Evolutionary conservation across 257 asterid genomes (phyloP), one percentile per base, ranked within the genome.

Genomic region (Solanum pimpinellifolium): DNA sequence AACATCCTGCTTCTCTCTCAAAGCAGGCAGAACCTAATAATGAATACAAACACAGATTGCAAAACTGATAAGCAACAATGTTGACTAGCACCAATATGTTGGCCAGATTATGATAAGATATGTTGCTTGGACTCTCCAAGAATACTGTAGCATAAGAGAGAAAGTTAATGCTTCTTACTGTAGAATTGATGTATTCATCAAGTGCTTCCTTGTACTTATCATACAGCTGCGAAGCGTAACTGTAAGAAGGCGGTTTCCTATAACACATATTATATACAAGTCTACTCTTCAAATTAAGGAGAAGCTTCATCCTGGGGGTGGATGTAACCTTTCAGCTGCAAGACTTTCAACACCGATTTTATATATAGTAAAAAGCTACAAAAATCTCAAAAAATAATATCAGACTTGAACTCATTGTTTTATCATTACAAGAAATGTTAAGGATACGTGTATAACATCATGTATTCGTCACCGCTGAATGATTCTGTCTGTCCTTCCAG

Each of bases 371-470:
- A 89, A 77, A 89, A 7, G 90, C 87, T 16, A 33, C 78, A 4
- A 18, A 33, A 18, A 29, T 14, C 75, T 59, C 27, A 37, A 59
- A 59, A 18, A 59, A 3, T 59, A 59, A 18, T 4, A 33, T 33
- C 11, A 59, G 27, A 59, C 21, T 7, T 21, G 68, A 20, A 60
- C 7, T 6, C 39, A 37, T 5, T 5, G 7, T 37, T 5, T 37
- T 37, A 37, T 37, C 39, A 37, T 37, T 6, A 37, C 25, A 33
- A 75, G 4, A 66, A 15, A 10, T 27, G 23, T 7, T 82, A 25
- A 90, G 92, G 94, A 92, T 91, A 91, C 93, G 90, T 90, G 42
- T 93, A 93, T 11, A 90, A 89, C 91, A 37, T 33, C 84, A 92
- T 92, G 88, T 88, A 83, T 87, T 92, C 95, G 49, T 90, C 94